A percentile compares a stretch with the other conserved stretches of the same genome.
phyloP scores from a whole-genome alignment of 768 basidiomycete genomes.

The Fomitopsis pulvina region DNA sequence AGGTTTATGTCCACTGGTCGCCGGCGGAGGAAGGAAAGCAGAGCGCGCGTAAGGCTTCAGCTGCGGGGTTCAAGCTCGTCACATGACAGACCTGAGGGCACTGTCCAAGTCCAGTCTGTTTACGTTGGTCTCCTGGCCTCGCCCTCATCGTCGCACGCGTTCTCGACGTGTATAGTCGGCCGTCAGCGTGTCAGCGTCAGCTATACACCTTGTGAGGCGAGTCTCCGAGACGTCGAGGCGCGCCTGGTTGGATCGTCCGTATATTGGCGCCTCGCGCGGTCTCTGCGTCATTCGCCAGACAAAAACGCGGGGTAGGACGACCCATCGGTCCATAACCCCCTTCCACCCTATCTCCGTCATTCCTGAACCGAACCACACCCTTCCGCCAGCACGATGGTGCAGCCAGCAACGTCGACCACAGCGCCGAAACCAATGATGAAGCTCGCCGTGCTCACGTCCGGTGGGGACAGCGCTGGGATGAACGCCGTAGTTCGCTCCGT shows the following conservation, averaged over 20 bases:
- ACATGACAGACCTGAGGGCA: too few relatives aligned
- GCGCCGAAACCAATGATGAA: slow-evolving; percentile 46
- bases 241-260: neutral
- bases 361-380: neutral
- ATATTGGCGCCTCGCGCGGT: slow-evolving; percentile 3
- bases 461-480: slow-evolving; percentile 98
- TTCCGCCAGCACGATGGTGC: neutral
- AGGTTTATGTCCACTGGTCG: too few relatives aligned
- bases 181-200: neutral
- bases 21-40: neutral
- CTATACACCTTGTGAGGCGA: neutral
- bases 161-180: neutral
- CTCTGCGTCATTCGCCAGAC: neutral
- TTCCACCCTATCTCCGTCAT: slow-evolving; percentile 2
- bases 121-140: neutral
- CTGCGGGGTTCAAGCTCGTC: too few relatives aligned
- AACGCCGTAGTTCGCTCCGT: slow-evolving; percentile 92
- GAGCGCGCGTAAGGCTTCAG: neutral
- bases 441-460: slow-evolving; percentile 90
- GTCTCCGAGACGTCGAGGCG: slow-evolving; percentile 1
- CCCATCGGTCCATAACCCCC: neutral
- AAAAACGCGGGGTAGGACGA: slow-evolving; percentile 3
- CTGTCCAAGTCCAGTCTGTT: too few relatives aligned
- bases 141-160: neutral
- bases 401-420: neutral